Percentiles rank a stretch among this genome's conserved stretches.
phyloP scores from a whole-genome alignment of 2,329 filamentous ascomycete species.

The Iodosphaeria phyllophila region DNA sequence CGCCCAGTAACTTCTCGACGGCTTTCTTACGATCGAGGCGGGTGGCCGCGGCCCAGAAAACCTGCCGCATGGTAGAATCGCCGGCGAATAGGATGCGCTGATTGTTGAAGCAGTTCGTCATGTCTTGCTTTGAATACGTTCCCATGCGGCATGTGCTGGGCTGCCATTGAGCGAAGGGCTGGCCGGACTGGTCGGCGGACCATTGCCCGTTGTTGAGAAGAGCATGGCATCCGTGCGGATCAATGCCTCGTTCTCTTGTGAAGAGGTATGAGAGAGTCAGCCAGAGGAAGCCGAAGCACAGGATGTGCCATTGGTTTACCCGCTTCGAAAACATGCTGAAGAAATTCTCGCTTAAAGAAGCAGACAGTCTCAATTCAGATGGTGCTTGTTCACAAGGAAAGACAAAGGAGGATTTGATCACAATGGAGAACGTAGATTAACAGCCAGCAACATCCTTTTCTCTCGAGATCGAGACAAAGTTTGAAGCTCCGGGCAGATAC shows the following conservation, averaged over 20 bases:
- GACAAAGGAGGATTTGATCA: too few relatives aligned
- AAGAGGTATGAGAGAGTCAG: constrained; percentile 5
- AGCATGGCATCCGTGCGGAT: constrained; percentile 9
- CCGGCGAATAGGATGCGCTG: constrained; percentile 39
- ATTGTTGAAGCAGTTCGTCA: constrained; percentile 30
- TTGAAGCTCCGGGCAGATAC: too few relatives aligned
- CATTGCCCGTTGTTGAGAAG: constrained; percentile 11
- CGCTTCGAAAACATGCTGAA: too few relatives aligned
- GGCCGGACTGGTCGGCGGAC: constrained; percentile 4
- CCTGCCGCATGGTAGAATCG: constrained; percentile 38
- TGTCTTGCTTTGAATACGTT: constrained; percentile 30
- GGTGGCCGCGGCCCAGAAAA: constrained; percentile 37
- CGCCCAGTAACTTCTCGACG: constrained; percentile 14
- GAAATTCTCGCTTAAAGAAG: too few relatives aligned
- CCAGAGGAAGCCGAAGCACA: neutral
- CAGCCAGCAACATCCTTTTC: too few relatives aligned
- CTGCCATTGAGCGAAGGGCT: constrained; percentile 31
- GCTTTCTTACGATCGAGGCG: constrained; percentile 24
- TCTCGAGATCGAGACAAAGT: too few relatives aligned
- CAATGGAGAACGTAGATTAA: too few relatives aligned
- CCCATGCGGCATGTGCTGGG: constrained; percentile 39
- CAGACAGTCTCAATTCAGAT: too few relatives aligned
- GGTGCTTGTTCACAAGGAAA: too few relatives aligned
- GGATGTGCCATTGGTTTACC: neutral
- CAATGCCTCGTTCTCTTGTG: constrained; percentile 5